Base-by-base conservation (phyloP, 2,329 filamentous ascomycete genomes). In the Cladobotryum protrusum region DNA sequence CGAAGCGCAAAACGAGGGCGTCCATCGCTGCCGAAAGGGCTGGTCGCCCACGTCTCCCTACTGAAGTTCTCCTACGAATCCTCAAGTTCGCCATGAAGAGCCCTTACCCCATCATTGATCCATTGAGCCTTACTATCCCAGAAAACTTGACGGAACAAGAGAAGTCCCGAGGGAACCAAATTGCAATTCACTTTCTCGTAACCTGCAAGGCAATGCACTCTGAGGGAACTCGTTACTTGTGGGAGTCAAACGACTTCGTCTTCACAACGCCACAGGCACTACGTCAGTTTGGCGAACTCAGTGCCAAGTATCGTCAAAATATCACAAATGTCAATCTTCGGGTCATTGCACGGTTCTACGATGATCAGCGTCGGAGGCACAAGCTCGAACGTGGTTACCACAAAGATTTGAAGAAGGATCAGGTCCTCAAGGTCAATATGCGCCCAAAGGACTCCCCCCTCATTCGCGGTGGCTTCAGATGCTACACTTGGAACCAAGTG, bases 261-360 rank as follows among this genome's bases (percentile, higher is more conserved):
- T 82, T 82, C 62, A 82, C 78, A 0, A 74, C 68, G n/a, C 72
- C 72, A 20, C 67, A 72, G 35, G 68, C 75, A 3, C 62, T 82
- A 5, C 70, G 69, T 36, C 69, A 72, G 44, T 79, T 82, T 56
- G 63, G 68, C 43, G 72, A 76, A 29, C 62, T 81, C 34, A 63
- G 68, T 41, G 50, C 68, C 11, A 50, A 62, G 4, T 71, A 71
- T 49, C 74, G 78, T 14, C 61, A 68, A 32, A 61, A 65, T 11
- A 69, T 82, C 48, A 67, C 67, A 19, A 64, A 72, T 49, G 62
- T 77, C 57, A 79, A 67, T 24, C 64, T 81, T 37, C 76, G 78
- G 39, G 65, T 81, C 57, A 73, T 81, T 51, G 78, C 77, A 9
- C 70, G 68, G 46, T 81, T 77, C 59, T 82, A 78, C 53, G 76